Evolutionary conservation across 768 basidiomycete species (phyloP), one percentile per base, ranked within the genome.

Genomic region (Piloderma croceum): DNA sequence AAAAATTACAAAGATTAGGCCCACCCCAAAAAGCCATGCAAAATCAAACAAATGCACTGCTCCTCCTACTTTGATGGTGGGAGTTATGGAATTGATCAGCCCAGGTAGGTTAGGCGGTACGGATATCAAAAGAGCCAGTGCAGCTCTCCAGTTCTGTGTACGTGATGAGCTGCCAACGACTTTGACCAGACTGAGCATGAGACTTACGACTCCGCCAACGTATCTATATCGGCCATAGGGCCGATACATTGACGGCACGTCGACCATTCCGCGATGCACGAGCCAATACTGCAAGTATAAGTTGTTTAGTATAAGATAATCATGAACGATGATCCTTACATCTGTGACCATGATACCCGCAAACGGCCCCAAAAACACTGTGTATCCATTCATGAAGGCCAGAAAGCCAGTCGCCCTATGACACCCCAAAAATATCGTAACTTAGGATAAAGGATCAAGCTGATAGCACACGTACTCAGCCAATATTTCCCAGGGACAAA

Each of bases 401-500:
- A 90, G 55, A 61, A 90, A 89, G 1, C 77, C 77, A 23, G 76
- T 66, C 0, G 83, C 86, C 18, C n/a, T n/a, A n/a, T n/a, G n/a
- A n/a, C n/a, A n/a, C n/a, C n/a, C n/a, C n/a, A n/a, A n/a, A 9
- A 38, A 34, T 9, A 6, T n/a, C 33, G 6, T 20, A 34, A 24
- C 17, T 31, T 7, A 15, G 11, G 3, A 22, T 19, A 35, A 44
- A 5, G 12, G 19, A 24, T 7, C 34, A 15, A 17, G 5, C 57
- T 57, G n/a, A n/a, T n/a, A n/a, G n/a, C n/a, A n/a, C n/a, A n/a
- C n/a, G n/a, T n/a, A n/a, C n/a, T 66, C 71, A 3, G 69, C 68
- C 23, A 92, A 66, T 39, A 93, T 89, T 60, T 90, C 79, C 90
- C 90, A 93, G 3, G 90, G 88, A 46, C 77, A 79, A n/a, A 89